Conservation (phyloP, 2,329 filamentous ascomycete genomes). For the Botrytis pseudocinerea region DNA sequence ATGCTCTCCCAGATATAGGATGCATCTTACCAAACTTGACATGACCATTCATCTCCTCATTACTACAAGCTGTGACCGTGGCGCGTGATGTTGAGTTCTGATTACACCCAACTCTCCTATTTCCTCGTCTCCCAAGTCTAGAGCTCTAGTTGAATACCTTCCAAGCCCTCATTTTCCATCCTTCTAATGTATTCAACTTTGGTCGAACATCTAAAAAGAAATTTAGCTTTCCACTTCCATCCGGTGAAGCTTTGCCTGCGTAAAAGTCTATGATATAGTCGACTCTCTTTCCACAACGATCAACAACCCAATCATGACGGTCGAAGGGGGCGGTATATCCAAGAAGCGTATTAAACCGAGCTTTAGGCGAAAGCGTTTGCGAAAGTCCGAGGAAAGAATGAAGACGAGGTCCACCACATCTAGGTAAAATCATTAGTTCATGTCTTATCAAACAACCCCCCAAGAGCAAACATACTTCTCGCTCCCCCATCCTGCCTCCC, state of each 20-base stretch:
- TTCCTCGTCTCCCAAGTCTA: constrained; percentile 38
- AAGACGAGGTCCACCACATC: constrained; percentile 76
- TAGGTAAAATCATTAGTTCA: constrained; percentile 32
- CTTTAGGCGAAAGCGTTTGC: constrained; percentile 73
- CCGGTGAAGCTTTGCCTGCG: constrained; percentile 58
- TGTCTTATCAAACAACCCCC: not conserved
- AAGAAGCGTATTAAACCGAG: constrained; percentile 76
- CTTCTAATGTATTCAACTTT: constrained; percentile 68
- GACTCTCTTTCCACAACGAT: constrained; percentile 79
- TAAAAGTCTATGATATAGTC: constrained; percentile 99
- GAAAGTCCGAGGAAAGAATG: constrained; percentile 79
- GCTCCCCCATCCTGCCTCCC: constrained; percentile 72
- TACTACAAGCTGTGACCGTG: constrained; percentile 81
- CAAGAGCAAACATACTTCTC: constrained; percentile 51
- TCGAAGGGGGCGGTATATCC: constrained; percentile 95
- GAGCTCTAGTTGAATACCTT: constrained; percentile 50
- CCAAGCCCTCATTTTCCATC: constrained; percentile 63
- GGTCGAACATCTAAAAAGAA: constrained; percentile 70
- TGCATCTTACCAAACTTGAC: constrained; percentile 68
- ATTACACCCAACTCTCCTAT: constrained; percentile 62
- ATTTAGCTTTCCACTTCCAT: constrained; percentile 50
- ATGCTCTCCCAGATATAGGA: too few relatives aligned
- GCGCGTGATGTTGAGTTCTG: constrained; percentile 84
- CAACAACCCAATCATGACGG: constrained; percentile 94
- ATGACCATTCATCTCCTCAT: constrained; percentile 76